phyloP scores from a whole-genome alignment of 345 rosid genomes.

The Balakata baccata region DNA sequence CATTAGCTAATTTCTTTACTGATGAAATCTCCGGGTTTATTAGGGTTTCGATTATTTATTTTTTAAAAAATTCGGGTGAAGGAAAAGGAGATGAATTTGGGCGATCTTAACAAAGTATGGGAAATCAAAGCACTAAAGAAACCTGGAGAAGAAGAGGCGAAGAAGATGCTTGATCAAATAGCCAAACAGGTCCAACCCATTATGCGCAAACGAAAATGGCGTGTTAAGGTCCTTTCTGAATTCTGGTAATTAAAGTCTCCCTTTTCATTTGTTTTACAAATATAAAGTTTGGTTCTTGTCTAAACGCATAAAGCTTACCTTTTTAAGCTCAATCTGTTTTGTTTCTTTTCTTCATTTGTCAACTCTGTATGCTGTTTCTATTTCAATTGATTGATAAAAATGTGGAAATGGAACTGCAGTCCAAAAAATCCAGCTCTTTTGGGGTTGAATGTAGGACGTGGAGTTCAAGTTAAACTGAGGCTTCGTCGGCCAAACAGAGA shows the following conservation, averaged over 20 bases:
- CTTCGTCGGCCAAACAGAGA: conserved; percentile 70
- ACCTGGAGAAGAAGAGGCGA: conserved; percentile 65
- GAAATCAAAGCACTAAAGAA: conserved; percentile 69
- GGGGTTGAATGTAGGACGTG: conserved; percentile 73
- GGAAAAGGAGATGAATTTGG: conserved; percentile 17
- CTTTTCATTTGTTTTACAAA: neutral
- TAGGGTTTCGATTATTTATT: conserved; percentile 5
- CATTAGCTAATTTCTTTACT: neutral
- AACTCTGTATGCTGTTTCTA: neutral
- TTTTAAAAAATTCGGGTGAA: neutral
- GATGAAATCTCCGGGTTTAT: neutral
- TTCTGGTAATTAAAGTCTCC: conserved; percentile 25
- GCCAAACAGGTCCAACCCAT: conserved; percentile 65
- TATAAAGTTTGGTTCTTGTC: neutral
- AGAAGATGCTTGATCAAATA: conserved; percentile 53
- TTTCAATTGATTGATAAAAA: neutral
- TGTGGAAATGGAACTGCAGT: conserved; percentile 33
- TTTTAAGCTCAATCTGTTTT: neutral
- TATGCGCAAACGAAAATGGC: conserved; percentile 54
- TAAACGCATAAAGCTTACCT: neutral
- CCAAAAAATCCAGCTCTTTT: conserved; percentile 64
- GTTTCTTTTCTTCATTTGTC: neutral
- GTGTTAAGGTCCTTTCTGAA: conserved; percentile 50
- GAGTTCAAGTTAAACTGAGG: conserved; percentile 70
- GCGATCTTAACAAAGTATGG: conserved; percentile 68